Base-by-base conservation (phyloP, 2,329 filamentous ascomycete species). In the Cadophora malorum region DNA sequence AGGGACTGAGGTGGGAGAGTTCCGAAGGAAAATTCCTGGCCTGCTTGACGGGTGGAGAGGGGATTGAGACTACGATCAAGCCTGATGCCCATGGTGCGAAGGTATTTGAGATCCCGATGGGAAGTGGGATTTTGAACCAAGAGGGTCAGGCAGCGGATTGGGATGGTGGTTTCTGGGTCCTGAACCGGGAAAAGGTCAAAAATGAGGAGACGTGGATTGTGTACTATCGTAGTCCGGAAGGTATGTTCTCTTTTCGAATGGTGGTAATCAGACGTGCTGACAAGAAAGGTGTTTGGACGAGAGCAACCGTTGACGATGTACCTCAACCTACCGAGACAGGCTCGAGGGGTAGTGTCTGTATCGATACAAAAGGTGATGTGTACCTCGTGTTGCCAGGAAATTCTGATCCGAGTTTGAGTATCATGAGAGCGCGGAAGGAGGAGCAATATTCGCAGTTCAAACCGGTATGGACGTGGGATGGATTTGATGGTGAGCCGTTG, bases 401-500 rank as follows among this genome's bases (percentile, higher is more conserved):
- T 56, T 69, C 59, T 4, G 72, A 74, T 49, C 59, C 65, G 1
- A 75, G 67, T 38, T 60, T 76, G 65, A 69, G 56, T n/a, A 71
- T 73, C n/a, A 56, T 74, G 47, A 58, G 53, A 53, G 69, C 56
- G 10, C 35, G 33, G 5, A 69, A 60, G 52, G 55, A 64, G 12
- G 62, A 67, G 14, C 64, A 19, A 5, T 53, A 66, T 45, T 52
- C 31, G 23, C 53, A 10, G 1, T 72, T 73, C 62, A 65, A 70
- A 19, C 19, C 41, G 12, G 56, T 73, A 8, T 74, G 73, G 73
- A 68, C 41, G 25, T 69, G 65, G 21, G 60, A 70, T 31, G 73
- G 73, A 21, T 76, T 69, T 56, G 73, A 73, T 69, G 74, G 74
- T 3, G 73, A 75, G 52, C 74, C 74, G 8, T 65, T 70, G 35